Conservation (phyloP, 2,329 filamentous ascomycete species). For the Dactylellina parvicollis region DNA sequence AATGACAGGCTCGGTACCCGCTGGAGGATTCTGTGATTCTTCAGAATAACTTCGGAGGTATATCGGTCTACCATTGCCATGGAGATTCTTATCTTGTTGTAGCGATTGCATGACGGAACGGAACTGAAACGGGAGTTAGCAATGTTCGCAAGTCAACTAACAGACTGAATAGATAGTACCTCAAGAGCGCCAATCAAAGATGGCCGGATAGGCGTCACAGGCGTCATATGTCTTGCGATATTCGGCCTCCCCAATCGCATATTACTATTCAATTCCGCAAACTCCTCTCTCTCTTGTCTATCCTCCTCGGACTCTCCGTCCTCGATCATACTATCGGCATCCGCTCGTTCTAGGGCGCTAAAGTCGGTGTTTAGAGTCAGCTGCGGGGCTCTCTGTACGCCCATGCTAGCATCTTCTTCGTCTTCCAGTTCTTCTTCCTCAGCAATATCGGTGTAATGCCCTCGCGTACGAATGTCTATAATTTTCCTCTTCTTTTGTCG, state of each 20-base stretch:
- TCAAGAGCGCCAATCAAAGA: slow-evolving; percentile 93
- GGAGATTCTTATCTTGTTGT: slow-evolving; percentile 80
- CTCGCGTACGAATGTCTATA: slow-evolving; percentile 55
- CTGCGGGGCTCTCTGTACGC: slow-evolving; percentile 44
- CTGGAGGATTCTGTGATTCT: slow-evolving; percentile 62
- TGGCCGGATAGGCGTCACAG: slow-evolving; percentile 83
- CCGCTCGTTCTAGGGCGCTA: slow-evolving; percentile 69
- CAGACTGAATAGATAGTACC: slow-evolving; percentile 32
- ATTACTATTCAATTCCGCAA: slow-evolving; percentile 86
- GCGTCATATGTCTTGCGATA: slow-evolving; percentile 71
- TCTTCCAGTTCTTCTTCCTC: slow-evolving; percentile 70
- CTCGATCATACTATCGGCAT: slow-evolving; percentile 69
- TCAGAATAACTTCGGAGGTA: slow-evolving; percentile 76
- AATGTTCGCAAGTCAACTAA: neutral
- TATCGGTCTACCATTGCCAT: slow-evolving; percentile 76
- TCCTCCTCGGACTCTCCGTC: slow-evolving; percentile 64
- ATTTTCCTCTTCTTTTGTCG: slow-evolving; percentile 64
- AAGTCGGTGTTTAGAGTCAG: slow-evolving; percentile 74
- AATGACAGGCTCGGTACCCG: slow-evolving; percentile 63
- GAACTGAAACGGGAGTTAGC: slow-evolving; percentile 65
- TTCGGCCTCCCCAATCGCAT: slow-evolving; percentile 83
- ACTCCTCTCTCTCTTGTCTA: slow-evolving; percentile 72
- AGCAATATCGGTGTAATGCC: slow-evolving; percentile 58
- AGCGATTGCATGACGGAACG: slow-evolving; percentile 88
- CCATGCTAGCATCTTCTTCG: slow-evolving; percentile 69